Percentiles rank a stretch among this genome's conserved stretches.
phyloP scores from a whole-genome alignment of 768 basidiomycete species.

The Asterophora parasitica region DNA sequence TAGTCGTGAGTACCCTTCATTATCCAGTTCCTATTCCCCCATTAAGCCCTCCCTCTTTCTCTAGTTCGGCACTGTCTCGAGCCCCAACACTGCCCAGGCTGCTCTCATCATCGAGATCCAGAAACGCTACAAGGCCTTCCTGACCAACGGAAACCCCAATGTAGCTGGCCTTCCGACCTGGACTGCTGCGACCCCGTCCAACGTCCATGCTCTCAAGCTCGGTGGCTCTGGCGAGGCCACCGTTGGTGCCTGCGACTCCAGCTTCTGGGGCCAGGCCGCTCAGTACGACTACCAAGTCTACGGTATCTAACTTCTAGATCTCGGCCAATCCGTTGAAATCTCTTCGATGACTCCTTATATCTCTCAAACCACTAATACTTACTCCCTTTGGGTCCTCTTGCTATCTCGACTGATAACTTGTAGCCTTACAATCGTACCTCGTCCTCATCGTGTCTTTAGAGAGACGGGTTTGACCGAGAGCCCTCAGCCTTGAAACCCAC shows the following conservation, averaged over 20 bases:
- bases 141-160: conserved; percentile 60
- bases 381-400: not conserved
- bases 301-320: conserved; percentile 27
- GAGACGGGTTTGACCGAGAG: too few species aligned
- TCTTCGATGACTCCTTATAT: not conserved
- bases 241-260: conserved; percentile 56
- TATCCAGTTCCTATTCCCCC: not conserved
- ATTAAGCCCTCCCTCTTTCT: conserved; percentile 4
- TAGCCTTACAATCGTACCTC: conserved; percentile 16
- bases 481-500: not conserved
- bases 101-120: conserved; percentile 64
- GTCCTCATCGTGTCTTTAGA: too few species aligned
- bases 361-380: conserved; percentile 9
- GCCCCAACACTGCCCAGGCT: conserved; percentile 51
- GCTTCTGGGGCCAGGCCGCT: conserved; percentile 63
- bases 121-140: conserved; percentile 62
- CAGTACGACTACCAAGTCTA: conserved; percentile 72
- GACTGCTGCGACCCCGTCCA: conserved; percentile 44
- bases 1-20: conserved; percentile 48
- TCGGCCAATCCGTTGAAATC: not conserved
- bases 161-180: conserved; percentile 44
- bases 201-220: conserved; percentile 55
- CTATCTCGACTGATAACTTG: conserved; percentile 6
- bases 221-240: conserved; percentile 52
- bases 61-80: conserved; percentile 53